These are phyloP conservation scores for Fusarium sterilihyphosum DNA, from an alignment of 2,329 filamentous ascomycete species.

Conservation along the genomic window DNA sequence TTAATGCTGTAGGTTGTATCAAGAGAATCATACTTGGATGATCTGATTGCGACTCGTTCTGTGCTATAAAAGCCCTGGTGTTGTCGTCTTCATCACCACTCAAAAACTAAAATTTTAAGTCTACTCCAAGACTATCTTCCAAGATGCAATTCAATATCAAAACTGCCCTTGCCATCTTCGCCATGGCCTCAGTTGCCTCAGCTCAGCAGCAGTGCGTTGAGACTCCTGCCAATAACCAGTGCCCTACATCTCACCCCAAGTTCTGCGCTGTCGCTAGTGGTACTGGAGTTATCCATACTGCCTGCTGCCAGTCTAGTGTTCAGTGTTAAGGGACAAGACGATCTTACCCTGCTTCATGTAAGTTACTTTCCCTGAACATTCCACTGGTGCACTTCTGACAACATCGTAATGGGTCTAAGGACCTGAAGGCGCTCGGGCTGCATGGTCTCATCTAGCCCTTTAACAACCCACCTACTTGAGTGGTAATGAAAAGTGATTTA, in stretches of 20 bases:
- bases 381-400: too few relatives aligned
- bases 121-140: not conserved
- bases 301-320: not conserved
- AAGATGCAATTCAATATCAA: not conserved
- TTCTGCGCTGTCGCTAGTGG: not conserved
- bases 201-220: not conserved
- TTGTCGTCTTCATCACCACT: not conserved
- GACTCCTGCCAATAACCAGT: not conserved
- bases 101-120: not conserved
- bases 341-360: not conserved
- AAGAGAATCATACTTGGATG: too few relatives aligned
- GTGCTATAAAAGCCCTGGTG: too few relatives aligned
- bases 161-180: not conserved
- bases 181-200: not conserved
- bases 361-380: not conserved
- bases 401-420: fast-evolving
- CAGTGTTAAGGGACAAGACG: not conserved
- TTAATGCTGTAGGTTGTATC: fast-evolving
- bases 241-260: not conserved
- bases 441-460: too few relatives aligned
- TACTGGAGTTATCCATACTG: not conserved
- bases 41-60: too few relatives aligned
- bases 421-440: fast-evolving
- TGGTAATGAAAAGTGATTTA: too few relatives aligned
- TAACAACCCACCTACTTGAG: fast-evolving